These are phyloP conservation scores for Physcomitrellopsis africana DNA, from an alignment of 225 moss, liverwort and hornwort species.

Conservation along the genomic window DNA sequence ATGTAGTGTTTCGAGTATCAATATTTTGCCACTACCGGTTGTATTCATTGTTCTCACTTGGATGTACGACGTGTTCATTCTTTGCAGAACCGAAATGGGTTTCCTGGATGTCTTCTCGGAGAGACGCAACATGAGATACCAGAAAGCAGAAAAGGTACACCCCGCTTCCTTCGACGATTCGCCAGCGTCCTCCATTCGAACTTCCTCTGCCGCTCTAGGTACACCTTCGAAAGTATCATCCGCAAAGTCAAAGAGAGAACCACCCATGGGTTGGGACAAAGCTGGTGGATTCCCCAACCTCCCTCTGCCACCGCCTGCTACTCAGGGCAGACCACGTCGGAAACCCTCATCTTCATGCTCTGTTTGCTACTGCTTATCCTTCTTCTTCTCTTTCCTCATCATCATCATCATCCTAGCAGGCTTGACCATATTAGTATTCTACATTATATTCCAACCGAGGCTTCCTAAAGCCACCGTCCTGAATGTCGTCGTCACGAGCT, in stretches of 20 bases:
- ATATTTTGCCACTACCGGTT: no score
- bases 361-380: conserved; percentile 37
- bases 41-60: not conserved
- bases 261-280: conserved; percentile 46
- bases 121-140: conserved; percentile 17
- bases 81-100: conserved; percentile 38
- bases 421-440: conserved; percentile 39
- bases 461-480: conserved; percentile 44
- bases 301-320: conserved; percentile 44
- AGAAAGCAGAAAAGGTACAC: conserved; percentile 36
- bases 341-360: conserved; percentile 24
- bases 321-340: conserved; percentile 44
- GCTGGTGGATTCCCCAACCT: conserved; percentile 37
- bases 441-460: conserved; percentile 42
- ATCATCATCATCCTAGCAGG: conserved; percentile 42
- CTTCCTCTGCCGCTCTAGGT: conserved; percentile 8
- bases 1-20: no score
- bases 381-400: conserved; percentile 48
- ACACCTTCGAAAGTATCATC: conserved; percentile 31
- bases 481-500: conserved; percentile 43
- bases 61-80: not conserved
- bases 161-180: conserved; percentile 15
- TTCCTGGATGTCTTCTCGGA: conserved; percentile 32
- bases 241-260: conserved; percentile 19
- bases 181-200: not conserved